Evolutionary conservation across 164 flowering plant genomes (phyloP), one percentile per base, ranked within the genome.

Genomic region (Nymphaea colorata): DNA sequence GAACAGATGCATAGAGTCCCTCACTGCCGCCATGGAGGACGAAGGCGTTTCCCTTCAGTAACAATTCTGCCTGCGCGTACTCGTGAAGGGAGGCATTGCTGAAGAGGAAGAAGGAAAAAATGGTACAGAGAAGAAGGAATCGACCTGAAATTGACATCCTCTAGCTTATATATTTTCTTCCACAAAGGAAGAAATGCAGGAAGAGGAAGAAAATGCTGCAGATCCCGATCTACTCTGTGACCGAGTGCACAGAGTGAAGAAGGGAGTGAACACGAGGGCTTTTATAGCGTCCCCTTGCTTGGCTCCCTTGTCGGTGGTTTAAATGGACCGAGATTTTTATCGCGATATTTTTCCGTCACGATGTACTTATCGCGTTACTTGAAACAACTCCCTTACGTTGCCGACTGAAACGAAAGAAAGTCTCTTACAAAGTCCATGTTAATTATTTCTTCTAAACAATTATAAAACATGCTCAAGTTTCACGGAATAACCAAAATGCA

Each of bases 21-120:
- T 92, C 99, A 70, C 96, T 95, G 3, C 99, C 99, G 1, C 95
- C 99, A 68, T 91, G 93, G 42, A 94, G 77, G 0, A 94, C 89
- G 70, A 88, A 90, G 12, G 99, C 89, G 66, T 94, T 94, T 3
- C 97, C 99, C 71, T 87, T 91, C 68, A 75, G 71, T 6, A 72
- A 75, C 72, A 94, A 90, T 59, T 69, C 82, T 68, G 83, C 87
- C 3, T 72, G 75, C 12, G 65, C 60, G 76, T 94, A 91, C 36
- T 82, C 81, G 65, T 91, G 97, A 70, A 94, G 85, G 12, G 97
- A 94, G 18, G 83, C 88, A 57, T 69, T 4, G 17, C 59, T 47
- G 25, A 62, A 16, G 43, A 71, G 5, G 62, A 68, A 44, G 51
- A 62, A 17, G 57, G 44, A 60, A 36, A 67, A 57, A 42, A 57